phyloP scores from a whole-genome alignment of 768 basidiomycete genomes.

The Xerocomellus dryophilus region DNA sequence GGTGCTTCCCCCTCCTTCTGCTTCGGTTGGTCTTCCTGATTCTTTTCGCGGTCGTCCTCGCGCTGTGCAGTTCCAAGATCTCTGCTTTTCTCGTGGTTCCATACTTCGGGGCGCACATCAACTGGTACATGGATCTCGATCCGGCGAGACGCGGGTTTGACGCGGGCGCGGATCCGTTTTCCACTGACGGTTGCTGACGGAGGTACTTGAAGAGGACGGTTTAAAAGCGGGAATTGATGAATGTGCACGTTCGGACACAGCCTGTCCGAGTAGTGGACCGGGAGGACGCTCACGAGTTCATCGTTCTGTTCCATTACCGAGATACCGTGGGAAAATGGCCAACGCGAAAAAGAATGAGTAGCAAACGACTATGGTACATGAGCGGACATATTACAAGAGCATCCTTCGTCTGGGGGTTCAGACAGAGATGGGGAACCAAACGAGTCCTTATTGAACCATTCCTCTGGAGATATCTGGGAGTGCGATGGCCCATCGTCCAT shows the following conservation, averaged over 20 bases:
- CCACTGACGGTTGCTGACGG: slow-evolving; percentile 71
- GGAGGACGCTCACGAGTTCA: slow-evolving; percentile 63
- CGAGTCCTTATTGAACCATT: slow-evolving; percentile 8
- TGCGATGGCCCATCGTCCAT: slow-evolving; percentile 5
- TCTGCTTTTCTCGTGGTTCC: slow-evolving; percentile 68
- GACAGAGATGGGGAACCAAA: neutral
- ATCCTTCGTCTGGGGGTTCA: slow-evolving; percentile 8
- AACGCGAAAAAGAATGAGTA: neutral
- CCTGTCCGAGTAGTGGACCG: slow-evolving; percentile 66
- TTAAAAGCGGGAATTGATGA: slow-evolving; percentile 79
- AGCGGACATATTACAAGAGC: slow-evolving; percentile 3
- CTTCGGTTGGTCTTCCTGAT: slow-evolving; percentile 54
- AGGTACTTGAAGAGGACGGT: slow-evolving; percentile 69
- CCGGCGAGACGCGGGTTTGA: slow-evolving; percentile 59
- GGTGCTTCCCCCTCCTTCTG: slow-evolving; percentile 52
- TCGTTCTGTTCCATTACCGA: slow-evolving; percentile 40
- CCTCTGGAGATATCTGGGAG: neutral
- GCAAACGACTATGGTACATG: slow-evolving; percentile 2
- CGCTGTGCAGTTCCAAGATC: slow-evolving; percentile 61
- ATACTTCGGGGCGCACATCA: slow-evolving; percentile 78
- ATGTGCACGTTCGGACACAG: slow-evolving; percentile 65
- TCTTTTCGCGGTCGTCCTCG: slow-evolving; percentile 78
- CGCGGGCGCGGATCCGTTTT: slow-evolving; percentile 71
- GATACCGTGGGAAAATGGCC: slow-evolving; percentile 17
- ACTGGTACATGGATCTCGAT: slow-evolving; percentile 79